Percentiles rank a stretch among this genome's conserved stretches.
Evolutionary conservation across 169 alveolate genomes (phyloP).

Genomic region (Eimeria mitis): DNA sequence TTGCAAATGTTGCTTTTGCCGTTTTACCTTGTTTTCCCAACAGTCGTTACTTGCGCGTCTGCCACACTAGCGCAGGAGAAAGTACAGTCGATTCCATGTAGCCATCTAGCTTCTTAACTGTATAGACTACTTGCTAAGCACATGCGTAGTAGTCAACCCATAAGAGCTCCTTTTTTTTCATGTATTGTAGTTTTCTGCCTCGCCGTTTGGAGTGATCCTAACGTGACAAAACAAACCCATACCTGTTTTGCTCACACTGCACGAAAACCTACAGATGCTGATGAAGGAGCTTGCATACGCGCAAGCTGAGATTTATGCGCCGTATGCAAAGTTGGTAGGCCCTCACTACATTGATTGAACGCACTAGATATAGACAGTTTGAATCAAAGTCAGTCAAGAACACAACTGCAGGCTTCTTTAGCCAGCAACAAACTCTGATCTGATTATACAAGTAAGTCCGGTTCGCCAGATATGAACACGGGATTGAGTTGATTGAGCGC

Average conservation of each 20-base stretch:
- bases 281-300: background rate
- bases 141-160: background rate
- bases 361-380: background rate
- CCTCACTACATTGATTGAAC: background rate
- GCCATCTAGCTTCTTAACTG: background rate
- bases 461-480: background rate
- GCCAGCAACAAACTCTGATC: background rate
- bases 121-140: background rate
- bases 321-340: background rate
- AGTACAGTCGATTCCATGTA: background rate
- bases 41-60: background rate
- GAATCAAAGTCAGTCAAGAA: background rate
- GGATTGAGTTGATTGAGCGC: background rate
- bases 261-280: background rate
- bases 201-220: background rate
- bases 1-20: background rate
- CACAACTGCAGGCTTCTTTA: background rate
- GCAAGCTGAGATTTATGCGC: background rate
- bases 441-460: background rate
- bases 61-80: background rate
- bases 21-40: background rate
- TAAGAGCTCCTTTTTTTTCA: background rate
- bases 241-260: background rate
- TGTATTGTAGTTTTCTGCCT: background rate
- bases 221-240: too few species aligned